Evolutionary conservation across 495 filamentous ascomycete species (phyloP), one percentile per base, ranked within the genome.

Genomic region (Neurospora sp.): DNA sequence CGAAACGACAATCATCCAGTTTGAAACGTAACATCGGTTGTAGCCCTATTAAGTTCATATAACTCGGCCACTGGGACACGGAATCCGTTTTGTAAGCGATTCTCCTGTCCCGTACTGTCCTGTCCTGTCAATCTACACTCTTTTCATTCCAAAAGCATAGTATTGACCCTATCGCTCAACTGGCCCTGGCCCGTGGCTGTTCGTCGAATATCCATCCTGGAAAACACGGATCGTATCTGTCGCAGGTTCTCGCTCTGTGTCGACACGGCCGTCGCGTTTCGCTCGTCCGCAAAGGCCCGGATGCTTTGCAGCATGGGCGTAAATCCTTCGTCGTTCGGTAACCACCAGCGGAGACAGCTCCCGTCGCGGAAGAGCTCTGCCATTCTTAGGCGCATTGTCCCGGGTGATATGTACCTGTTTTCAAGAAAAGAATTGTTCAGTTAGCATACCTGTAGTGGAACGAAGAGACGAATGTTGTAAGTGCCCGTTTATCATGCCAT

Each of bases 321-420:
- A 75, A 89, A 91, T 27, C 87, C 89, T 83, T 94, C 91, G 76
- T 94, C 89, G 77, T 94, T 89, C 3, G 94, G 92, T 31, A 96
- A 87, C 94, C 94, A 97, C 93, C 93, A 97, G 44, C 90, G 86
- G 70, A 87, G 84, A 72, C 93, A 84, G 69, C 89, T 90, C 10
- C 88, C 86, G 41, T 90, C 83, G 74, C 86, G 82, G 86, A 93
- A 97, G 40, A 91, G 78, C 39, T 89, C 87, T 16, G 92, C 87
- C 84, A 99, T 90, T 70, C 86, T 87, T 35, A 82, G 80, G 76
- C 95, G 92, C 80, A 94, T 90, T 53, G 87, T 89, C 39, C 87
- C 81, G 8, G 94, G 90, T 73, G 90, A 93, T 37, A 96, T 90
- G 79, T 96, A 97, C 59, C 95, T 98, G 76, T 68, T 75, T 22